These are phyloP conservation scores for Phialophora expanda DNA, from an alignment of 2,329 filamentous ascomycete genomes.

Conservation along the genomic window DNA sequence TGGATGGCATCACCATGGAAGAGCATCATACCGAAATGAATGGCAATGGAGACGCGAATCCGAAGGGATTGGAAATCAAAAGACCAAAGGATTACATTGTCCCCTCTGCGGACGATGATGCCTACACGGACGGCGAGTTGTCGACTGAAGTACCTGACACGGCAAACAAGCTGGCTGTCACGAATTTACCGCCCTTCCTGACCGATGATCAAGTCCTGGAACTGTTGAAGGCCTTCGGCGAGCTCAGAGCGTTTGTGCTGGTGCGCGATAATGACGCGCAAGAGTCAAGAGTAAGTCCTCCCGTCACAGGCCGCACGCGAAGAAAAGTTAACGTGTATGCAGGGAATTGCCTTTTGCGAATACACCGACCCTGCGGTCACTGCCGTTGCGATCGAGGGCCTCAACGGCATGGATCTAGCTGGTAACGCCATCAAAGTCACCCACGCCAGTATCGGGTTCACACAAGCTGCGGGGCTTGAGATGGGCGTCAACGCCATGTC, in stretches of 20 bases:
- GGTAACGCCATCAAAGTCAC: slow-evolving; percentile 83
- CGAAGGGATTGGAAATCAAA: slow-evolving; percentile 70
- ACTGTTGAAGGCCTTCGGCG: slow-evolving; percentile 86
- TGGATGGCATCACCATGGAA: slow-evolving; percentile 89
- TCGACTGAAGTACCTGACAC: slow-evolving; percentile 86
- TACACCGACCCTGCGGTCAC: slow-evolving; percentile 78
- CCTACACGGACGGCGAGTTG: slow-evolving; percentile 68
- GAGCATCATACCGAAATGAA: slow-evolving; percentile 62
- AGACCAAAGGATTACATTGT: slow-evolving; percentile 98
- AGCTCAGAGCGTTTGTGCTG: slow-evolving; percentile 87
- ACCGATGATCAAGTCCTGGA: slow-evolving; percentile 91
- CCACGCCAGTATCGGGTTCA: slow-evolving; percentile 89
- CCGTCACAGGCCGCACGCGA: neutral
- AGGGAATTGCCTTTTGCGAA: slow-evolving; percentile 97
- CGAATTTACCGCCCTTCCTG: slow-evolving; percentile 86
- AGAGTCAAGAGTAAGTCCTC: slow-evolving; percentile 77
- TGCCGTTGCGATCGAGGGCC: slow-evolving; percentile 82
- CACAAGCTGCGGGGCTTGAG: slow-evolving; percentile 89
- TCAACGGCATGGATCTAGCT: slow-evolving; percentile 92
- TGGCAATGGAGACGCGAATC: slow-evolving; percentile 58
- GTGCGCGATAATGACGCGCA: slow-evolving; percentile 86
- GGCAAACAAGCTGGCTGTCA: slow-evolving; percentile 91
- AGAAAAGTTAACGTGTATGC: slow-evolving; percentile 27
- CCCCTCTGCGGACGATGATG: slow-evolving; percentile 74
- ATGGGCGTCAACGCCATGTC: slow-evolving; percentile 98